Conservation (phyloP, 176 grass and related monocot genomes). For the Alopecurus myosuroides region DNA sequence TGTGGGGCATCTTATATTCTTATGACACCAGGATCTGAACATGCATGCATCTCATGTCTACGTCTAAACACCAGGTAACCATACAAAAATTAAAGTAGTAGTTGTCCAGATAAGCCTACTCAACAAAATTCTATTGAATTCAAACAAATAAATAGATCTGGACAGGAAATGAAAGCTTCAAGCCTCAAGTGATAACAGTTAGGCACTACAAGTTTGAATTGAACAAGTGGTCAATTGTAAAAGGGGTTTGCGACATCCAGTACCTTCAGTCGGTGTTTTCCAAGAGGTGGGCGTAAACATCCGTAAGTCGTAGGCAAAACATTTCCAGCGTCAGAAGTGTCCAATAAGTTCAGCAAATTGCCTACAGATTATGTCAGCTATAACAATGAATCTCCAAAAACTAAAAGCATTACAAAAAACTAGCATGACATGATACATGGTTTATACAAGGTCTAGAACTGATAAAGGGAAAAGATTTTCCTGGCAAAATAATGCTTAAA, state of each 20-base stretch:
- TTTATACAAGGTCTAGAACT: conserved; percentile 6
- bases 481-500: conserved; percentile 2
- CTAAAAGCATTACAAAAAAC: not conserved
- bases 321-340: conserved; percentile 57
- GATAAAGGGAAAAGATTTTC: not conserved
- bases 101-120: not conserved
- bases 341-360: conserved; percentile 78
- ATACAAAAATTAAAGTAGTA: not conserved
- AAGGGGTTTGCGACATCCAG: conserved; percentile 1
- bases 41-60: conserved; percentile 3
- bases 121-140: not conserved
- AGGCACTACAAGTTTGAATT: not conserved
- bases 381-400: conserved; percentile 26
- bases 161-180: conserved; percentile 3
- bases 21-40: not conserved
- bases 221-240: conserved; percentile 8
- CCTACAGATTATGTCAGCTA: conserved; percentile 43
- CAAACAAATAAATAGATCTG: not conserved
- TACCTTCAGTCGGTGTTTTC: conserved; percentile 95
- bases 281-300: conserved; percentile 74
- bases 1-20: not conserved
- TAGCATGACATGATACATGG: not conserved
- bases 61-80: not conserved
- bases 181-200: not conserved
- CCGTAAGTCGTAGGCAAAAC: conserved; percentile 87